Percentiles rank a stretch among this genome's conserved stretches.
Evolutionary conservation across 352 stramenopile genomes (phyloP).

Genomic region (Globisporangium canariense): DNA sequence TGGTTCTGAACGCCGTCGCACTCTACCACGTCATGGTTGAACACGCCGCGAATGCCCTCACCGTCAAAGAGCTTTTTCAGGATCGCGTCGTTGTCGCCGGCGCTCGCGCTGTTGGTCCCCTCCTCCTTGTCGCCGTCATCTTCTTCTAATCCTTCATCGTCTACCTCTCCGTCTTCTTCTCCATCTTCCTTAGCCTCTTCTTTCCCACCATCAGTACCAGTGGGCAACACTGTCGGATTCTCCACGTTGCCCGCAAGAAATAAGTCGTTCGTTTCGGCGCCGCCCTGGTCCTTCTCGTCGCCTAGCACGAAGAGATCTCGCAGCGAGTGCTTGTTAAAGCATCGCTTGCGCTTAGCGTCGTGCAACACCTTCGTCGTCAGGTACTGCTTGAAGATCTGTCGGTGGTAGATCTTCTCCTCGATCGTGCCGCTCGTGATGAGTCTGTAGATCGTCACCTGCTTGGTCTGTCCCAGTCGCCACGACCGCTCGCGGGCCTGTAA

Average conservation of each 20-base stretch:
- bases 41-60: slow-evolving; percentile 90
- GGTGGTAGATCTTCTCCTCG: slow-evolving; percentile 99
- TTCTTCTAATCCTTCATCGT: slow-evolving; percentile 5
- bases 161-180: slow-evolving; percentile 30
- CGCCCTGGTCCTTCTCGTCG: slow-evolving; percentile 43
- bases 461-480: slow-evolving; percentile 92
- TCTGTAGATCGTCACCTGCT: slow-evolving; percentile 84
- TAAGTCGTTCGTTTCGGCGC: slow-evolving; percentile 90
- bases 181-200: neutral
- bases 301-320: slow-evolving; percentile 94
- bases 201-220: neutral
- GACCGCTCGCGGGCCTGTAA: slow-evolving; percentile 96
- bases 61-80: slow-evolving; percentile 90
- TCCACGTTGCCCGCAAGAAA: slow-evolving; percentile 87
- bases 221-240: slow-evolving; percentile 27
- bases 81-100: slow-evolving; percentile 81
- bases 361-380: slow-evolving; percentile 96
- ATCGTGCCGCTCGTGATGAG: slow-evolving; percentile 98
- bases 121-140: neutral
- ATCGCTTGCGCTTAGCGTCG: slow-evolving; percentile 94
- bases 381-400: slow-evolving; percentile 99
- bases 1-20: slow-evolving; percentile 82
- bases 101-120: slow-evolving; percentile 10
- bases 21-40: slow-evolving; percentile 94
- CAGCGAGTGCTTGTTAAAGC: slow-evolving; percentile 96